These are phyloP conservation scores for Calonectria hongkongensis DNA, from an alignment of 2,329 filamentous ascomycete species.

Conservation along the genomic window DNA sequence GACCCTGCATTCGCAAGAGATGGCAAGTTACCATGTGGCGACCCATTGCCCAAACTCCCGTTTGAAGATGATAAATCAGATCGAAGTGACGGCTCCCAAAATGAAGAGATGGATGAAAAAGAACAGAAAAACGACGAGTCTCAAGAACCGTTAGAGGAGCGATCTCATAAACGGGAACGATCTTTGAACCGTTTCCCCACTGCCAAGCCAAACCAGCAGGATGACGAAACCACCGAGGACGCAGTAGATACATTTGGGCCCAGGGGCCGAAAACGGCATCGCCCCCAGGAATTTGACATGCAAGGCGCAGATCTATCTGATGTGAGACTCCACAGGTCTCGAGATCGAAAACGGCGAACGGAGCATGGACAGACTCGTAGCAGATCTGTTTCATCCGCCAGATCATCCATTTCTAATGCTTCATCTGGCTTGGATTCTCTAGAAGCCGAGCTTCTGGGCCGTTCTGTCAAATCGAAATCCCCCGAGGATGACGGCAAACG, in stretches of 20 bases:
- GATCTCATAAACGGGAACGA: conserved; percentile 47
- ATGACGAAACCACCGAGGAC: conserved; percentile 18
- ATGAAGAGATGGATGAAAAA: conserved; percentile 43
- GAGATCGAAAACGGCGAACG: conserved; percentile 40
- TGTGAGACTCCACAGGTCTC: conserved; percentile 43
- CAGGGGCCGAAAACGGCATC: conserved; percentile 42
- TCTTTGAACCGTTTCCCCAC: conserved; percentile 42
- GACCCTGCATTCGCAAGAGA: conserved; percentile 66
- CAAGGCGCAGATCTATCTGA: conserved; percentile 38
- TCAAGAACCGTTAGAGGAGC: conserved; percentile 40
- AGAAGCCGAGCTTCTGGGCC: conserved; percentile 62
- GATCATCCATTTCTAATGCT: conserved; percentile 57
- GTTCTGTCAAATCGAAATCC: conserved; percentile 57
- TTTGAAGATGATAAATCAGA: conserved; percentile 30
- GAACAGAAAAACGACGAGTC: conserved; percentile 42
- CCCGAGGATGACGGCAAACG: conserved; percentile 45
- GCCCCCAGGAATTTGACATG: conserved; percentile 40
- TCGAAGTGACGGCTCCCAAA: conserved; percentile 46
- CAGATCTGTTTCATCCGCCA: conserved; percentile 53
- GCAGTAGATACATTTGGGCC: conserved; percentile 39
- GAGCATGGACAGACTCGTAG: conserved; percentile 41
- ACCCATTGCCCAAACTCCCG: conserved; percentile 44
- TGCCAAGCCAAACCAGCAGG: conserved; percentile 37
- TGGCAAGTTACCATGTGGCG: conserved; percentile 50
- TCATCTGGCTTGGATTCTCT: conserved; percentile 63